A percentile compares a stretch with the other conserved stretches of the same genome.
Conservation (phyloP, 345 rosid species). For the Eucalyptus shirleyi region DNA sequence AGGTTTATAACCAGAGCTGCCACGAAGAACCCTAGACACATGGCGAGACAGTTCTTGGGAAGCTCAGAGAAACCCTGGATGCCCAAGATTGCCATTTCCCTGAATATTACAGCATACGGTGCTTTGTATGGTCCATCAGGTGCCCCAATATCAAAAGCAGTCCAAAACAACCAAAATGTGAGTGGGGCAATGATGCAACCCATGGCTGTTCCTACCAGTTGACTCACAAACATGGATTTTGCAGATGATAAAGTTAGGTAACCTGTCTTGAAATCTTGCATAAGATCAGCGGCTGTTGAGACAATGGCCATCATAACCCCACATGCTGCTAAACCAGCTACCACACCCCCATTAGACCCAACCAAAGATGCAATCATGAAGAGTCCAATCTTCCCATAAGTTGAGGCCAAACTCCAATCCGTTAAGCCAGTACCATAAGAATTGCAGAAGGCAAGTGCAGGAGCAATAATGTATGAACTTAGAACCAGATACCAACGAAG, state of each 20-base stretch:
- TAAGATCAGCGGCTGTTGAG: constrained; percentile 90
- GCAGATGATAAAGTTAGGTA: constrained; percentile 85
- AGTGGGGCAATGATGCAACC: constrained; percentile 88
- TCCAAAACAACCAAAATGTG: constrained; percentile 86
- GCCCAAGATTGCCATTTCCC: constrained; percentile 87
- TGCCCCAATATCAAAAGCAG: constrained; percentile 75
- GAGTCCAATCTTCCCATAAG: constrained; percentile 90
- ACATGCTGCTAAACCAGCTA: constrained; percentile 84
- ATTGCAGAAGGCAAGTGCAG: constrained; percentile 89
- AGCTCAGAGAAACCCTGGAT: constrained; percentile 69
- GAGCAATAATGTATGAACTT: constrained; percentile 71
- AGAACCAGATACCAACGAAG: constrained; percentile 85
- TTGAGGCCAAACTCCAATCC: constrained; percentile 71
- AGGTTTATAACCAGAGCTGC: constrained; percentile 60
- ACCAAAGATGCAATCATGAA: constrained; percentile 77
- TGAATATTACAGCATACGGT: constrained; percentile 76
- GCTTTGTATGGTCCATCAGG: constrained; percentile 87
- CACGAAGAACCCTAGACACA: constrained; percentile 61
- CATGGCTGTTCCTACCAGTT: constrained; percentile 74
- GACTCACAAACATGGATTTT: constrained; percentile 89
- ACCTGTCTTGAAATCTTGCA: constrained; percentile 95
- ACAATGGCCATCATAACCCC: constrained; percentile 92
- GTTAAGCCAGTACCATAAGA: constrained; percentile 87
- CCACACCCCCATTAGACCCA: constrained; percentile 72
- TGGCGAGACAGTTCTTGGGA: constrained; percentile 66